Percentiles rank a stretch among this genome's conserved stretches.
Evolutionary conservation across 2,329 filamentous ascomycete genomes (phyloP).

Genomic region (Plectosphaerella sp.): DNA sequence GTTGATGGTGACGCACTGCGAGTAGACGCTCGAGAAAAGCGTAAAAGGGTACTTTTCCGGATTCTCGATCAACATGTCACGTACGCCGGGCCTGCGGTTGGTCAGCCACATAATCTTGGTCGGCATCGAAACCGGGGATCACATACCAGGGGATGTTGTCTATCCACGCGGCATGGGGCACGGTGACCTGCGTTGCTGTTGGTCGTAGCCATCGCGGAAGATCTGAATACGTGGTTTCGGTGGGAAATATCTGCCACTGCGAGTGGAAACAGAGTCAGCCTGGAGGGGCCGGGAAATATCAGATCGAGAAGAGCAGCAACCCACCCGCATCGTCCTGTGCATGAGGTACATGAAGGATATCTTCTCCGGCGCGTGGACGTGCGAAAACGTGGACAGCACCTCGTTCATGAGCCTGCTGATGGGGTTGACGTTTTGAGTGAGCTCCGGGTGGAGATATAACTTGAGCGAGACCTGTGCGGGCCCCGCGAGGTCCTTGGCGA

Average conservation of each 20-base stretch:
- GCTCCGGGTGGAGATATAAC: neutral
- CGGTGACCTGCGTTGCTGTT: conserved; percentile 2
- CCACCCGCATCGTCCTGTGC: conserved; percentile 1
- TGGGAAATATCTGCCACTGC: conserved; percentile 1
- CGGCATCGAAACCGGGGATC: neutral
- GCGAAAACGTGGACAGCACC: conserved; percentile 1
- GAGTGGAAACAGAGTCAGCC: neutral
- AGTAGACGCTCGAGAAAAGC: conserved; percentile 2
- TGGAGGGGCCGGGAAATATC: neutral
- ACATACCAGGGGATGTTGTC: conserved; percentile 3
- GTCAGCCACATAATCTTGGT: neutral
- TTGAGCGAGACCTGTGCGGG: neutral
- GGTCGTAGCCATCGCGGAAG: conserved; percentile 3
- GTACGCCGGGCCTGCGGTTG: neutral
- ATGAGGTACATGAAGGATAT: conserved; percentile 3
- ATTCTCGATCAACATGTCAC: conserved; percentile 3
- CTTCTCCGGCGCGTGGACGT: conserved; percentile 2
- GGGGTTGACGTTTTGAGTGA: neutral
- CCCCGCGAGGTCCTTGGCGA: neutral
- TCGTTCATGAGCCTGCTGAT: neutral
- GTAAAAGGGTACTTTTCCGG: conserved; percentile 1
- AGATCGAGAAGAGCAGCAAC: neutral
- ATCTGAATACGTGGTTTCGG: neutral
- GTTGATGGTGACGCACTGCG: conserved; percentile 2
- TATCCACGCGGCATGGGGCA: conserved; percentile 3